Evolutionary conservation across 2,329 filamentous ascomycete genomes (phyloP), one percentile per base, ranked within the genome.

Genomic region (Nemania diffusa): DNA sequence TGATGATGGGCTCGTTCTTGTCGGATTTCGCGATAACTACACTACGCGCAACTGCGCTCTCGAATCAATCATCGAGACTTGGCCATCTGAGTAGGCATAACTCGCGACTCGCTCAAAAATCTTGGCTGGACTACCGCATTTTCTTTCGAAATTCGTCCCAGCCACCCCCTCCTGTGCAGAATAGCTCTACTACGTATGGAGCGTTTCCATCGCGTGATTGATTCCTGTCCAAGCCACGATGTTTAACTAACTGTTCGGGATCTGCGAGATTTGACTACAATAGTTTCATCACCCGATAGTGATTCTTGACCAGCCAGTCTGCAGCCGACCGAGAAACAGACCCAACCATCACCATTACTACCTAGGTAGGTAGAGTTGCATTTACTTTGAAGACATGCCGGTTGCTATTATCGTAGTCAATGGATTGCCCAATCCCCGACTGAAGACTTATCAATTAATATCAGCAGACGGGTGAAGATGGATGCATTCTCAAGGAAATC

Each of bases 191-290:
- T 53, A 26, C 50, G 50, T 53, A 53, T 53, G 50, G 29, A 53
- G 50, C 50, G 50, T 53, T 53, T 53, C 50, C 50, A 53, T 53
- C 50, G 50, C 50, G 50, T 53, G 50, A 53, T 29, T 51, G 24
- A 29, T 51, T 51, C 48, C 26, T 51, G 48, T 51, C 48, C 48
- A 17, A 15, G 48, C n/a, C n/a, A n/a, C n/a, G n/a, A n/a, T n/a
- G n/a, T n/a, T n/a, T n/a, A n/a, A n/a, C n/a, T n/a, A n/a, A n/a
- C n/a, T 8, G 37, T 3, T 6, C 4, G 17, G 44, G 24, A 50
- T 26, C 24, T 50, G 46, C 24, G 22, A 50, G 46, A 27, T 50
- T 27, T 27, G 13, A 50, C 13, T n/a, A n/a, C n/a, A n/a, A n/a
- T n/a, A n/a, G n/a, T n/a, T n/a, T n/a, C n/a, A n/a, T n/a, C n/a